phyloP scores from a whole-genome alignment of 768 basidiomycete species.

The Trametes meyenii region DNA sequence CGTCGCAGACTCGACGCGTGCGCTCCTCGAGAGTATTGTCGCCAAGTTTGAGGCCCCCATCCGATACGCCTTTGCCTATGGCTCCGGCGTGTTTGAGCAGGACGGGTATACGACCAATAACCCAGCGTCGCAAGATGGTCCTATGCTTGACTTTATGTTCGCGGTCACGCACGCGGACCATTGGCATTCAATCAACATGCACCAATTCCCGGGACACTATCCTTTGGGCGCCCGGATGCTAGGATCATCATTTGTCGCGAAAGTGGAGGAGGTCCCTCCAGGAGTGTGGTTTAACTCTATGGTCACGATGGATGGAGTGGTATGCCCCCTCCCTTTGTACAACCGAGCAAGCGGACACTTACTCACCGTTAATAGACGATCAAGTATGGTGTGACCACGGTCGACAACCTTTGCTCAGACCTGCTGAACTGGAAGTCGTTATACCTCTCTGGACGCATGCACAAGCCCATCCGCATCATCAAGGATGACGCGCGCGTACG shows the following conservation, averaged over 20 bases:
- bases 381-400: conserved; percentile 95
- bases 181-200: conserved; percentile 96
- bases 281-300: conserved; percentile 97
- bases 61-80: conserved; percentile 97
- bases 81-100: conserved; percentile 94
- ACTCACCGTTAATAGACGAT: conserved; percentile 58
- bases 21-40: conserved; percentile 80
- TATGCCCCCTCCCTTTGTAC: conserved; percentile 45
- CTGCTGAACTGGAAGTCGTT: conserved; percentile 91
- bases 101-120: conserved; percentile 61
- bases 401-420: conserved; percentile 88
- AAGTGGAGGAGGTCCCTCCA: conserved; percentile 73
- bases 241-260: conserved; percentile 82
- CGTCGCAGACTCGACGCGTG: conserved; percentile 77
- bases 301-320: conserved; percentile 81
- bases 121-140: conserved; percentile 40
- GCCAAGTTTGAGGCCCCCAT: conserved; percentile 85
- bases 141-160: conserved; percentile 97
- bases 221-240: conserved; percentile 83
- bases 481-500: conserved; percentile 91
- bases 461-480: conserved; percentile 94
- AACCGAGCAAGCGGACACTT: background rate
- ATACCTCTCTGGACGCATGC: conserved; percentile 95
- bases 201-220: conserved; percentile 90
- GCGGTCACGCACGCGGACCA: conserved; percentile 92